A percentile compares a stretch with the other conserved stretches of the same genome.
Evolutionary conservation across 371 early-diverging fungal genomes (phyloP).

Genomic region (Zancudomyces culisetae): DNA sequence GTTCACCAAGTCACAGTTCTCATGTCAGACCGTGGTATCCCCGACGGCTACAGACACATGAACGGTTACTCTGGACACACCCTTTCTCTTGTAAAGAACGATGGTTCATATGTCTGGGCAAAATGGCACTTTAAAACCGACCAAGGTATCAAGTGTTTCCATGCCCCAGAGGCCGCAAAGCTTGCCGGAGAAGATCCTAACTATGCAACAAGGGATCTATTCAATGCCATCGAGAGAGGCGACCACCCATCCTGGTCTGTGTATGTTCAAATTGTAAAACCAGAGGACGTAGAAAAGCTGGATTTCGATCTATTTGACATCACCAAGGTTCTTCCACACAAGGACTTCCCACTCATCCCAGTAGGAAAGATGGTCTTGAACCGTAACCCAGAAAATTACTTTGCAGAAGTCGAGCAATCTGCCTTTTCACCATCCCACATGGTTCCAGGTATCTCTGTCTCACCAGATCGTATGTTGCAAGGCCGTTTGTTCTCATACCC

Average conservation of each 20-base stretch:
- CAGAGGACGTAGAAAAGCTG: slow-evolving; percentile 47
- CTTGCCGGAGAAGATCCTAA: slow-evolving; percentile 49
- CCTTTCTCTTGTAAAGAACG: slow-evolving; percentile 47
- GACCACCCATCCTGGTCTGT: slow-evolving; percentile 57
- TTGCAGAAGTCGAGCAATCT: slow-evolving; percentile 61
- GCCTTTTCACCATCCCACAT: slow-evolving; percentile 54
- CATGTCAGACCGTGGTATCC: slow-evolving; percentile 64
- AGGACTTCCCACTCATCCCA: slow-evolving; percentile 45
- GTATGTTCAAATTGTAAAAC: slow-evolving; percentile 52
- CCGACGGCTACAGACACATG: slow-evolving; percentile 59
- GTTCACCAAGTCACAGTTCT: slow-evolving; percentile 60
- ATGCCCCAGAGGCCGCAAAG: slow-evolving; percentile 36
- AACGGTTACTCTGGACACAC: slow-evolving; percentile 62
- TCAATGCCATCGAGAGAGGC: slow-evolving; percentile 45
- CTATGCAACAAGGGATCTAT: slow-evolving; percentile 53
- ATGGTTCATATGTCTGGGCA: slow-evolving; percentile 48
- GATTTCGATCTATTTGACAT: slow-evolving; percentile 64
- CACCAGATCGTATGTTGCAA: slow-evolving; percentile 54
- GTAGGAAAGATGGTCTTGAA: slow-evolving; percentile 55
- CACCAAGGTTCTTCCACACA: slow-evolving; percentile 66
- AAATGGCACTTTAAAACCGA: slow-evolving; percentile 77
- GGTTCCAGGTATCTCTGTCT: slow-evolving; percentile 51
- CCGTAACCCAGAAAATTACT: slow-evolving; percentile 59
- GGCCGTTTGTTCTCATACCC: slow-evolving; percentile 57
- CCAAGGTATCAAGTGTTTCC: slow-evolving; percentile 56